Conservation (phyloP, 2,329 filamentous ascomycete genomes). For the Alternaria tenuissima region DNA sequence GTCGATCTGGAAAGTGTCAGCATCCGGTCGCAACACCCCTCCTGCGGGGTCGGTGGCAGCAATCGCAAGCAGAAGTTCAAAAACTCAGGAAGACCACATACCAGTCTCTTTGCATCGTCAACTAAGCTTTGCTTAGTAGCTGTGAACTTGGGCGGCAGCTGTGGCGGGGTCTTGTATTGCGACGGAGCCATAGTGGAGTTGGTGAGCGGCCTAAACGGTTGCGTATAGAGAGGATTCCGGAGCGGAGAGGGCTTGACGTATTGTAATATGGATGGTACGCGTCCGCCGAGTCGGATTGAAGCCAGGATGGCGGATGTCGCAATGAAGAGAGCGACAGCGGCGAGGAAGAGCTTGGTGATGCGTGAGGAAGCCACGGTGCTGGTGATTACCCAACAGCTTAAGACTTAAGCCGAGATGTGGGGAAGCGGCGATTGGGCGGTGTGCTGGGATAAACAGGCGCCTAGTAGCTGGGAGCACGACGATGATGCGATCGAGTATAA, state of each 20-base stretch:
- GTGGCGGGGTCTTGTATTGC: conserved; percentile 76
- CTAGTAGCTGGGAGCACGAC: conserved; percentile 18
- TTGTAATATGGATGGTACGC: conserved; percentile 66
- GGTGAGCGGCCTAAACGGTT: conserved; percentile 51
- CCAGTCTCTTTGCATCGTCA: conserved; percentile 69
- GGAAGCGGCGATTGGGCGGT: conserved; percentile 16
- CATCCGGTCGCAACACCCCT: conserved; percentile 7
- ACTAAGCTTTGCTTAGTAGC: conserved; percentile 75
- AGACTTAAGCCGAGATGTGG: conserved; percentile 22
- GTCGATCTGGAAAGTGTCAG: conserved; percentile 59
- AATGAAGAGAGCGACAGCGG: conserved; percentile 66
- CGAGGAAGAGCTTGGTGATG: conserved; percentile 54
- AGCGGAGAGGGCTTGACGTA: conserved; percentile 59
- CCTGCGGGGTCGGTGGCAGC: conserved; percentile 8
- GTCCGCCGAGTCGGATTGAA: conserved; percentile 65
- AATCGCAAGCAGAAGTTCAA: neutral
- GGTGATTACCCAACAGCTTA: neutral
- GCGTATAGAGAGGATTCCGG: conserved; percentile 31
- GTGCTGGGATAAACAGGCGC: conserved; percentile 20
- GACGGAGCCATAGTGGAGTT: conserved; percentile 70
- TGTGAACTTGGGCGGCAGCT: conserved; percentile 79
- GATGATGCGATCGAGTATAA: conserved; percentile 6
- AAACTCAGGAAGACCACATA: conserved; percentile 24
- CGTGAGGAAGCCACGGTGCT: conserved; percentile 21
- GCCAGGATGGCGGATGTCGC: conserved; percentile 71